Base-by-base conservation (phyloP, 1,139 yeast genomes). In the Blastobotrys illinoisensis region DNA sequence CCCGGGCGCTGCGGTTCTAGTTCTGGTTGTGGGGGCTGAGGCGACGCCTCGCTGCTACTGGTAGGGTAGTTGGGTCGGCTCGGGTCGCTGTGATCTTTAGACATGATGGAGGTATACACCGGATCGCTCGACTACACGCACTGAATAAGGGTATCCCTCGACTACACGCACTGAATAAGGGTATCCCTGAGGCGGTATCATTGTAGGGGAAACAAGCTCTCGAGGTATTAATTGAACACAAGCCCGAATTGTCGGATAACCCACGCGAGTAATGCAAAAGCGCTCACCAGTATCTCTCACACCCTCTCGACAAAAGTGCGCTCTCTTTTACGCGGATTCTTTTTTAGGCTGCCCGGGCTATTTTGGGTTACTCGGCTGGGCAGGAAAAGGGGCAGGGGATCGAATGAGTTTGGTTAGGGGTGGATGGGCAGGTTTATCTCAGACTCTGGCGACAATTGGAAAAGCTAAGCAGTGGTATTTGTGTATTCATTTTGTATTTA, bases 401-500 rank as follows among this genome's bases (percentile, higher is more conserved):
- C 40, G 40, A 32, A 32, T n/a, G 40, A n/a, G 40, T 13, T 32
- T 13, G 40, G 40, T 2, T 13, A 32, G 40, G 40, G 40, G n/a
- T n/a, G n/a, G 32, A 26, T 11, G 32, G 13, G 11, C 32, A 26
- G 7, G 32, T 9, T 7, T 7, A 32, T 32, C 40, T 32, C 40
- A 32, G 40, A 32, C 40, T 32, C 40, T 32, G 40, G 40, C 40
- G 40, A 32, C 40, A 32, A 32, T 32, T 32, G 40, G 16, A 32
- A 26, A 32, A n/a, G 40, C 40, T 32, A 32, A 11, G 40, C 40
- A 45, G 18, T 36, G 46, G 36, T 44, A 48, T 48, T 48, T 20
- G 23, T 21, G 19, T 44, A 20, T n/a, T 36, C 14, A 44, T 36
- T 32, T 21, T 46, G 21, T 46, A 24, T 48, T 48, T 48, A 48